These are phyloP conservation scores for Theileria equi DNA, from an alignment of 169 alveolate genomes.

Conservation along the genomic window DNA sequence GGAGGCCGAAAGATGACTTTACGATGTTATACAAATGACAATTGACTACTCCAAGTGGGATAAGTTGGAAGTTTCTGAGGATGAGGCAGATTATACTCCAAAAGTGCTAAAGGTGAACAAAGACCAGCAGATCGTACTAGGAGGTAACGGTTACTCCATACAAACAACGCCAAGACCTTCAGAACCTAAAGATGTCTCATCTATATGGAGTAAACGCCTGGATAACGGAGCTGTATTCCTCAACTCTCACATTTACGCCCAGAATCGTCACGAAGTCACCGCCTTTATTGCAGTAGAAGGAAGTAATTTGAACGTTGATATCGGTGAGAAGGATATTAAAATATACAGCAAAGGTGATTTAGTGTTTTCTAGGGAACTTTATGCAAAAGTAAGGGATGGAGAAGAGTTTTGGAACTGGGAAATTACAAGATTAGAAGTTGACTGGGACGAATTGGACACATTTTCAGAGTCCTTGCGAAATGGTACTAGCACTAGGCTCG, in stretches of 20 bases:
- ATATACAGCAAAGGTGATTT: conserved; percentile 8
- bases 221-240: conserved; percentile 36
- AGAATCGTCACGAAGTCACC: conserved; percentile 35
- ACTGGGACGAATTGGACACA: conserved; percentile 45
- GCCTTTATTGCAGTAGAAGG: conserved; percentile 4
- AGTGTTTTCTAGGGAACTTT: conserved; percentile 34
- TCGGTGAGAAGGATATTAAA: conserved; percentile 1
- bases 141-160: conserved; percentile 35
- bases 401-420: conserved; percentile 55
- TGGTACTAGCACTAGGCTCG: not conserved
- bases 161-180: not conserved
- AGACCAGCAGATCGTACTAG: conserved; percentile 32
- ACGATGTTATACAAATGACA: conserved; percentile 19
- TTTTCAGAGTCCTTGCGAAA: conserved; percentile 10
- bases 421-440: conserved; percentile 29
- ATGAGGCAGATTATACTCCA: conserved; percentile 36
- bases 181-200: conserved; percentile 10
- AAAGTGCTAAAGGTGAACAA: conserved; percentile 32
- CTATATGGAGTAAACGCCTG: conserved; percentile 40
- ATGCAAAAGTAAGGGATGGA: conserved; percentile 26
- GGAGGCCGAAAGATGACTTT: not conserved
- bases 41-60: conserved; percentile 64
- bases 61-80: conserved; percentile 52
- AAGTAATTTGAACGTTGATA: conserved; percentile 2
- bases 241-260: conserved; percentile 42